These are phyloP conservation scores for Fusarium irregulare DNA, from an alignment of 2,329 filamentous ascomycete species.

Conservation along the genomic window DNA sequence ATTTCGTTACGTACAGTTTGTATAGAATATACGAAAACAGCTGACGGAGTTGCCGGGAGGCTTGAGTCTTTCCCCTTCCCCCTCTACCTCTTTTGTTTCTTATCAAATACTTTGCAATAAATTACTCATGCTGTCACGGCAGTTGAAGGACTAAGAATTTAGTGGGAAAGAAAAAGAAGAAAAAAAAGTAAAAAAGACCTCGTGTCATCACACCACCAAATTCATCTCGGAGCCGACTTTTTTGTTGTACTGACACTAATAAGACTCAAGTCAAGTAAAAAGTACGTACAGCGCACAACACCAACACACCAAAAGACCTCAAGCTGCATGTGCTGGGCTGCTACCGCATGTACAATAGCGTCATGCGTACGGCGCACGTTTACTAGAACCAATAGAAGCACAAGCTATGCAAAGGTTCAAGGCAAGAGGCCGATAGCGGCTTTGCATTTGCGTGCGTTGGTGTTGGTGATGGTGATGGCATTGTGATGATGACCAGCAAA, in stretches of 20 bases:
- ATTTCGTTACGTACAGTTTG: conserved; percentile 35
- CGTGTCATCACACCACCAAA: conserved; percentile 22
- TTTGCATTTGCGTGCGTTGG: conserved; percentile 27
- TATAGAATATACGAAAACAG: not conserved
- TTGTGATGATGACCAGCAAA: conserved; percentile 30
- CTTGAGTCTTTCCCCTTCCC: not conserved
- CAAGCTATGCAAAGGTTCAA: conserved; percentile 26
- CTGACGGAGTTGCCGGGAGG: conserved; percentile 15
- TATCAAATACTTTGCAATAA: not conserved
- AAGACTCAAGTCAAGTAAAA: not conserved
- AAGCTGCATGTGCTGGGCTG: conserved; percentile 18
- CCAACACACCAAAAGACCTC: not conserved
- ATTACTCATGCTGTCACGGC: conserved; percentile 3
- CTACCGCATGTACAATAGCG: conserved; percentile 42
- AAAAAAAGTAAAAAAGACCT: conserved; percentile 5
- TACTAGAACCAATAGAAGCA: conserved; percentile 32
- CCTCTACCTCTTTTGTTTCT: not conserved
- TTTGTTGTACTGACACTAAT: conserved; percentile 4
- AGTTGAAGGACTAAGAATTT: conserved; percentile 18
- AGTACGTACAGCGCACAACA: conserved; percentile 13
- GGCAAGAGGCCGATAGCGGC: conserved; percentile 36
- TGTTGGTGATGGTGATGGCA: conserved; percentile 24
- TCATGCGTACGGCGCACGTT: conserved; percentile 39
- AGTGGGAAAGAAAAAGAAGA: not conserved
- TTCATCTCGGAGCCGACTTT: conserved; percentile 25